Conservation (phyloP, 257 asterid species). For the Solanum appendiculatum region DNA sequence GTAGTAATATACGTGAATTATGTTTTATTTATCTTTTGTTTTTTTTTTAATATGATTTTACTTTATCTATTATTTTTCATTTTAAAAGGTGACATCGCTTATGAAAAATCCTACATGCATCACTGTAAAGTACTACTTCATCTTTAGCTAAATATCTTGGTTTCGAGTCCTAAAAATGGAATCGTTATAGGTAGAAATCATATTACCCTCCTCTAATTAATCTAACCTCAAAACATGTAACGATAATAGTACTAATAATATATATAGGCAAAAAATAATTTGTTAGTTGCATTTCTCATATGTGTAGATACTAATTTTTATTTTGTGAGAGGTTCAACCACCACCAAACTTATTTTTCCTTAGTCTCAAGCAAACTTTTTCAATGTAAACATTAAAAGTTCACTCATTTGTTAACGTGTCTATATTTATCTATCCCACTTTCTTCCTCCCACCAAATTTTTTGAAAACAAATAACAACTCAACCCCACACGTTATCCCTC, state of each 20-base stretch:
- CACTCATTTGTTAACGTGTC: conserved; percentile 33
- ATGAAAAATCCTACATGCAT: no score
- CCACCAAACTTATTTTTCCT: conserved; percentile 48
- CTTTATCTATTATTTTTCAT: no score
- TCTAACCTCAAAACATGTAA: background rate
- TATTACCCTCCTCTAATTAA: background rate
- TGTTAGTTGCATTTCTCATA: background rate
- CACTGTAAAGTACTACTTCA: no score
- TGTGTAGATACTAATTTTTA: background rate
- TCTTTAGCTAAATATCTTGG: no score
- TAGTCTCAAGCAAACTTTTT: conserved; percentile 28
- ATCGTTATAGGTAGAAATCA: background rate
- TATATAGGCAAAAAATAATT: background rate
- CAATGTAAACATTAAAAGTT: conserved; percentile 28
- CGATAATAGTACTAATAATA: background rate
- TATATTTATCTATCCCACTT: background rate
- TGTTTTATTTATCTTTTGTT: no score
- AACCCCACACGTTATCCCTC: conserved; percentile 8
- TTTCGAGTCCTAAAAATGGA: background rate
- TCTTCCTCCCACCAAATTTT: background rate
- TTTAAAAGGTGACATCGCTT: no score
- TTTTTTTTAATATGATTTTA: no score
- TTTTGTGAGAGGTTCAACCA: conserved; percentile 60
- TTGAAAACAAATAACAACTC: background rate
- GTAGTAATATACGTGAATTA: no score